Evolutionary conservation across 2,329 filamentous ascomycete genomes (phyloP), one percentile per base, ranked within the genome.

Genomic region (Elsinoe fawcettii): DNA sequence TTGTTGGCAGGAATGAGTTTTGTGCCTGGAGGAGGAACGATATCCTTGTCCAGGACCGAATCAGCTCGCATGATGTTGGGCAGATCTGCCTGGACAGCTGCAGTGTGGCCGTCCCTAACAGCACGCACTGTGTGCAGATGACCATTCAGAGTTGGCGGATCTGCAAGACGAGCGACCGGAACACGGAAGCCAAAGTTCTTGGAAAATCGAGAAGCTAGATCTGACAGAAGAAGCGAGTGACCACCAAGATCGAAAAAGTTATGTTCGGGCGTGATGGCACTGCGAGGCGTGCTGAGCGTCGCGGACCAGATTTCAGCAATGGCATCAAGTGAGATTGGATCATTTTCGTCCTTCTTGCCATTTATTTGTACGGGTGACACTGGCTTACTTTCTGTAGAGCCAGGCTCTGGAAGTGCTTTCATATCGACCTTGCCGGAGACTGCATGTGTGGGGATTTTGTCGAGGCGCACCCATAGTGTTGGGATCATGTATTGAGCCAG

Each of bases 401-500:
- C 80, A 0, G 87, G 87, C 0, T 82, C 74, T 25, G 88, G 88
- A 12, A 92, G 76, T 11, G 79, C 76, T 68, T 88, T 88, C 57
- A 87, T 75, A 64, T 92, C 85, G 18, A 84, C 82, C 72, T 92
- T 92, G 18, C 88, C 88, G 12, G 87, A 91, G 1, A 92, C 88
- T 51, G 82, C 83, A 63, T 90, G 84, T 0, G 87, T 90, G 0
- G 88, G 88, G 4, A 92, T 71, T 60, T 80, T 78, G 2, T 85
- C 80, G 30, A 91, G 71, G 65, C 86, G 81, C 36, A 91, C 83
- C 88, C 88, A 92, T 2, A 90, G 70, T 0, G 85, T 78, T 0
- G 88, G 88, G 56, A 92, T 85, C 88, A 92, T 91, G 70, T 92
- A 92, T 60, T 88, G 86, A 1, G 88, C 88, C 27, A 92, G 77